Percentiles rank a stretch among this genome's conserved stretches.
These are phyloP conservation scores for Helicocarpus griseus DNA, from an alignment of 2,329 filamentous ascomycete species.

Conservation along the genomic window DNA sequence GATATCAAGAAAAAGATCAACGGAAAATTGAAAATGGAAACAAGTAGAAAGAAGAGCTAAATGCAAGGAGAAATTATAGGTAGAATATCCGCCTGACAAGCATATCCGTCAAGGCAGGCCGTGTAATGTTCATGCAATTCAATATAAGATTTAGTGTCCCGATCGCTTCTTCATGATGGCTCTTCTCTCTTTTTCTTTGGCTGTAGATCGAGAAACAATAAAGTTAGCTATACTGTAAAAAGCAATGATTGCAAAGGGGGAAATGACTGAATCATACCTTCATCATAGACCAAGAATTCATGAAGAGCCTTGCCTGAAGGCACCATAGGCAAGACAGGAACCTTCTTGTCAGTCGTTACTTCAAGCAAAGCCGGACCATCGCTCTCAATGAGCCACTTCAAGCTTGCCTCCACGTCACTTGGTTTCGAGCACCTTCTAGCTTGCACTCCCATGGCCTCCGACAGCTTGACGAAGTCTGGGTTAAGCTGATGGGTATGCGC, in stretches of 20 bases:
- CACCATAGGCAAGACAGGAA: slow-evolving; percentile 94
- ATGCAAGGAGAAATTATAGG: neutral
- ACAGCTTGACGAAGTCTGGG: slow-evolving; percentile 89
- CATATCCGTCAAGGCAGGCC: neutral
- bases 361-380: slow-evolving; percentile 91
- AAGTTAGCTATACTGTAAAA: slow-evolving; percentile 1
- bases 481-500: slow-evolving; percentile 89
- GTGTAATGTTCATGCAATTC: neutral
- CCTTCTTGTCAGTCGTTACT: slow-evolving; percentile 71
- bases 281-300: slow-evolving; percentile 85
- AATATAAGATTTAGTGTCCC: slow-evolving; percentile 15
- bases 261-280: slow-evolving; percentile 43
- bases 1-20: slow-evolving; percentile 25
- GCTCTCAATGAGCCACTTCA: slow-evolving; percentile 80
- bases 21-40: neutral
- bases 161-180: slow-evolving; percentile 58
- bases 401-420: slow-evolving; percentile 63
- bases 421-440: slow-evolving; percentile 62
- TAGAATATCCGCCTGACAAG: neutral
- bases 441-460: slow-evolving; percentile 83
- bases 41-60: slow-evolving; percentile 1
- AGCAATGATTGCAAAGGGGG: neutral
- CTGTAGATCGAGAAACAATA: slow-evolving; percentile 34
- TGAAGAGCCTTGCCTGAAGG: slow-evolving; percentile 77
- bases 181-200: slow-evolving; percentile 58